A percentile compares a stretch with the other conserved stretches of the same genome.
These are phyloP conservation scores for Yamadazyma kanchanaburiensis DNA, from an alignment of 1,139 yeast genomes.

Conservation along the genomic window DNA sequence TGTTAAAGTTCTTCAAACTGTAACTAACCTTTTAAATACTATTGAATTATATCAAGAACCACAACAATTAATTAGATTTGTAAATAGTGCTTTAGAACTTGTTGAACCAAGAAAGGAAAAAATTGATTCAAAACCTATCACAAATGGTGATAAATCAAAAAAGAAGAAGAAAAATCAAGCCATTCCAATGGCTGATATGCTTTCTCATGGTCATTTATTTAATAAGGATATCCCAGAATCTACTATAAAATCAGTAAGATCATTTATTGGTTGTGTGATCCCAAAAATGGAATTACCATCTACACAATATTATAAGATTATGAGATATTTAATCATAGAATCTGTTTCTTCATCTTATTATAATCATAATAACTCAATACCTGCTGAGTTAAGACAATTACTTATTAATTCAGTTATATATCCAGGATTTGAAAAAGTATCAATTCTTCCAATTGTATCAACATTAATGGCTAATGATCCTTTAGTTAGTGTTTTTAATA, in stretches of 20 bases:
- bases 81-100: constrained; percentile 44
- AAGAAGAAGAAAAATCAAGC: constrained; percentile 42
- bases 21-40: constrained; percentile 25
- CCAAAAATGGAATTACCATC: constrained; percentile 55
- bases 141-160: constrained; percentile 14
- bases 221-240: constrained; percentile 32
- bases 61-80: constrained; percentile 37
- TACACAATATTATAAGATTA: constrained; percentile 59
- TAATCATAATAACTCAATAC: constrained; percentile 22
- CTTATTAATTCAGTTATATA: constrained; percentile 54
- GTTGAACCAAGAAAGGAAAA: constrained; percentile 35
- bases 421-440: constrained; percentile 62
- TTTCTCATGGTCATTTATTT: constrained; percentile 66
- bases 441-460: constrained; percentile 71
- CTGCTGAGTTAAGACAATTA: constrained; percentile 32
- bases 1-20: constrained; percentile 26
- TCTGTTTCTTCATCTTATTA: constrained; percentile 31
- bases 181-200: constrained; percentile 62
- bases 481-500: constrained; percentile 53
- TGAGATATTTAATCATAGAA: constrained; percentile 53
- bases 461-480: constrained; percentile 41
- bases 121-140: constrained; percentile 5
- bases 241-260: constrained; percentile 38
- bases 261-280: constrained; percentile 49
- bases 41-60: constrained; percentile 34